Base-by-base conservation (phyloP, 345 rosid species). In the Syzygium oleosum region DNA sequence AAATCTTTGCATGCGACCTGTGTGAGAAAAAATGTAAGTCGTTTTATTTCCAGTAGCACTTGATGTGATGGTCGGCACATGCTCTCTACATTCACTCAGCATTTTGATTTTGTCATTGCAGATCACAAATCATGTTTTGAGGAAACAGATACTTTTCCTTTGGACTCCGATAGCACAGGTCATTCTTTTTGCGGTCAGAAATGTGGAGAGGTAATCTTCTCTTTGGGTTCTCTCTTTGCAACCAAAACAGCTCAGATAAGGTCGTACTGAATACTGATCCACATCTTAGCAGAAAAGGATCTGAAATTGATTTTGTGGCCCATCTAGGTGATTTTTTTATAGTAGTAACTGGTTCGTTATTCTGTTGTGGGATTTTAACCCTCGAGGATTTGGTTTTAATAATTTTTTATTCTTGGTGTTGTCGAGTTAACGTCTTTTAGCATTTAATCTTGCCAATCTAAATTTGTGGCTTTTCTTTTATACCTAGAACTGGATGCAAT, bases 11-110 rank as follows among this genome's bases (percentile, higher is more conserved):
- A 51, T 97, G 99, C 91, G 88, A 86, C 90, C 89, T 95, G 91
- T 98, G 99, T 85, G 98, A 96, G 93, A 95, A 93, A 91, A 97
- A 89, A 96, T 98, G 99, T 98, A 91, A 88, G 89, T 89, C 84
- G 79, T 79, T 88, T 90, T 61, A 73, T 88, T 58, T 65, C 27
- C n/a, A 56, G 88, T 84, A 38, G 11, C 65, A 51, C 73, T 85
- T 68, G 46, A 87, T 86, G 63, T 77, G 46, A 58, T 41, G 49
- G 49, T 73, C 1, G 4, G 7, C 12, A 51, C 21, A 7, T 63
- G 53, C 54, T n/a, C 38, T 34, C 38, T 87, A 51, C 58, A 84
- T 51, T 58, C 14, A 21, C 73, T 53, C 46, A 27, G 41, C 43
- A 41, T 15, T 87, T 29, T 1, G 12, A 51, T 23, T 51, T 25